Base-by-base conservation (phyloP, 768 basidiomycete genomes). In the Atractiella rhizophila region DNA sequence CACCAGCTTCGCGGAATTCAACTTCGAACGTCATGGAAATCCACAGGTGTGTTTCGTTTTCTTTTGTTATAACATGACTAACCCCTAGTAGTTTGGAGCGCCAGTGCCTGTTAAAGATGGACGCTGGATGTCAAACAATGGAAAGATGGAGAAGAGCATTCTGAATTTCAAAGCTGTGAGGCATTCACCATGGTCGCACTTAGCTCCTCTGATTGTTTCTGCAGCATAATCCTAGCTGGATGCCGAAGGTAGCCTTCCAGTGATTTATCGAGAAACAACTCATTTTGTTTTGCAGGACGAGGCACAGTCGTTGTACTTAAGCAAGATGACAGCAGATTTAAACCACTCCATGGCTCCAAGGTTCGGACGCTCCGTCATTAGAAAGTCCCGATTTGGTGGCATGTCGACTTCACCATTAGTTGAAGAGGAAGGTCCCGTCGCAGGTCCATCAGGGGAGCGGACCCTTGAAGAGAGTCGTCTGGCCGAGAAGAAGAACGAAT, bases 61-160 rank as follows among this genome's bases (percentile, higher is more conserved):
- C 12, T 18, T 26, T 12, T 10, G 35, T 24, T 15, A 31, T 23
- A 7, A 7, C 15, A 16, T 4, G 2, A 18, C 7, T 21, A 19
- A 33, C 9, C 20, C 31, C n/a, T 12, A 16, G 15, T 38, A 81
- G 76, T 85, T 81, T 51, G 82, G 82, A n/a, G 83, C 80, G 10
- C 80, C 81, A 1, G 66, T 69, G 4, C 60, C 64, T 28, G 28
- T 19, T 16, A 20, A 19, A 4, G 21, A 15, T 20, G 25, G 72
- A 50, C 70, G 70, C 44, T 74, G 77, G 66, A 65, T 77, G 52
- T 80, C 78, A 4, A 79, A 78, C 46, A 77, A 88, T 50, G 81
- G 81, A 27, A 98, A 98, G 67, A 94, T 98, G 86, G 91, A 98
- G 65, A 91, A 96, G 63, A 81, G 77, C 57, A 80, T 91, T 62